A percentile compares a stretch with the other conserved stretches of the same genome.
These are phyloP conservation scores for Macrotyloma uniflorum DNA, from an alignment of 306 rosid genomes.

Conservation along the genomic window DNA sequence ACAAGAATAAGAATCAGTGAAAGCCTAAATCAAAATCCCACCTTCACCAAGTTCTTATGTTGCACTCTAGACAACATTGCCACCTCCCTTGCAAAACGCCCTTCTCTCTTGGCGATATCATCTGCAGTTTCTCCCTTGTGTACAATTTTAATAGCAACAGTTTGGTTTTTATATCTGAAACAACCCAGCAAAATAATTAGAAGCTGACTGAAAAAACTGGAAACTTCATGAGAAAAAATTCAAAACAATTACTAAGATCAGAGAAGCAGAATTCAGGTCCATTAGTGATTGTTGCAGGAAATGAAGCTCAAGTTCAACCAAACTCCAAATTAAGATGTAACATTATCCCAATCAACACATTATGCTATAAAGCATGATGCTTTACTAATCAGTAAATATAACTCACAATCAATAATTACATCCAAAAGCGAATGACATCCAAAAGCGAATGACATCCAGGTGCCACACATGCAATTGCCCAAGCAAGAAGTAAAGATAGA, in stretches of 20 bases:
- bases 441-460: background rate
- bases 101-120: slow-evolving; percentile 76
- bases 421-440: slow-evolving; percentile 23
- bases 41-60: slow-evolving; percentile 93
- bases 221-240: slow-evolving; percentile 27
- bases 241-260: slow-evolving; percentile 26
- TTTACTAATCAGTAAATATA: slow-evolving; percentile 29
- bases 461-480: slow-evolving; percentile 35
- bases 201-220: slow-evolving; percentile 24
- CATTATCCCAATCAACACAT: slow-evolving; percentile 13
- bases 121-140: slow-evolving; percentile 81
- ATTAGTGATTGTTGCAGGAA: slow-evolving; percentile 27
- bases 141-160: slow-evolving; percentile 84
- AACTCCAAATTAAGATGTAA: slow-evolving; percentile 13
- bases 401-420: slow-evolving; percentile 22
- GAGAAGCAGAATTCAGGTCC: slow-evolving; percentile 29
- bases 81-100: slow-evolving; percentile 87
- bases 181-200: slow-evolving; percentile 30
- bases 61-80: slow-evolving; percentile 90
- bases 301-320: slow-evolving; percentile 19
- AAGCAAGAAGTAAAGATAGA: slow-evolving; percentile 38
- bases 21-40: slow-evolving; percentile 46
- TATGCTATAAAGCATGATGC: background rate
- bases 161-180: slow-evolving; percentile 79
- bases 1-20: slow-evolving; percentile 26